A percentile compares a stretch with the other conserved stretches of the same genome.
These are phyloP conservation scores for Gastrolobium bilobum DNA, from an alignment of 306 rosid species.

Conservation along the genomic window DNA sequence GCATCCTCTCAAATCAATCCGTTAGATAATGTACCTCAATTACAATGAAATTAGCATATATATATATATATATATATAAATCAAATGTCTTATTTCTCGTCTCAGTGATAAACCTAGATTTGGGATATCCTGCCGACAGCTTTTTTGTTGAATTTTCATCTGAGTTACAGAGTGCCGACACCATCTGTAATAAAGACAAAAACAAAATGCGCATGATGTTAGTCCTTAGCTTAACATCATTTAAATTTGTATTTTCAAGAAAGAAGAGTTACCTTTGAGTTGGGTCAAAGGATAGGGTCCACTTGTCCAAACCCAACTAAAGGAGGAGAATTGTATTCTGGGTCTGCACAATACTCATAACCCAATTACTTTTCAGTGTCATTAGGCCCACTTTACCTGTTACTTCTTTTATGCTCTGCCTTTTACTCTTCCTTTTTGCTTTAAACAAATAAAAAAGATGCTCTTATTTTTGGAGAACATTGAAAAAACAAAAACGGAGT, in stretches of 20 bases:
- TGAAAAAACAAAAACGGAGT: neutral
- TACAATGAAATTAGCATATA: neutral
- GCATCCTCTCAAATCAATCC: no score
- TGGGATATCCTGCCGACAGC: conserved; percentile 4
- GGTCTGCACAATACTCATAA: conserved; percentile 12
- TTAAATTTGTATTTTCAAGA: neutral
- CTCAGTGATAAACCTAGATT: neutral
- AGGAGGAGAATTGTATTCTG: neutral
- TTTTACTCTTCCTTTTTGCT: conserved; percentile 6
- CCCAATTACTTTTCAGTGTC: conserved; percentile 42
- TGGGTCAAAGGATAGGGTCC: conserved; percentile 44
- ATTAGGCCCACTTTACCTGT: conserved; percentile 32
- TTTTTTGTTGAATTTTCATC: neutral
- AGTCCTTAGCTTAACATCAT: neutral
- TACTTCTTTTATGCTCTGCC: neutral
- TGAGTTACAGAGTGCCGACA: conserved; percentile 8
- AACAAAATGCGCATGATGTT: neutral
- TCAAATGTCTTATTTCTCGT: neutral
- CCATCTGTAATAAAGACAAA: neutral
- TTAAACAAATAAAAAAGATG: neutral
- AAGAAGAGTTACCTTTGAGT: neutral
- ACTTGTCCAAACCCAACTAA: conserved; percentile 40
- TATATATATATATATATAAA: neutral
- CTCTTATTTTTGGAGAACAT: neutral
- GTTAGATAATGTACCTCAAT: neutral